phyloP scores from a whole-genome alignment of 1,284 basidiomycete genomes.

The Trametes versicolor region DNA sequence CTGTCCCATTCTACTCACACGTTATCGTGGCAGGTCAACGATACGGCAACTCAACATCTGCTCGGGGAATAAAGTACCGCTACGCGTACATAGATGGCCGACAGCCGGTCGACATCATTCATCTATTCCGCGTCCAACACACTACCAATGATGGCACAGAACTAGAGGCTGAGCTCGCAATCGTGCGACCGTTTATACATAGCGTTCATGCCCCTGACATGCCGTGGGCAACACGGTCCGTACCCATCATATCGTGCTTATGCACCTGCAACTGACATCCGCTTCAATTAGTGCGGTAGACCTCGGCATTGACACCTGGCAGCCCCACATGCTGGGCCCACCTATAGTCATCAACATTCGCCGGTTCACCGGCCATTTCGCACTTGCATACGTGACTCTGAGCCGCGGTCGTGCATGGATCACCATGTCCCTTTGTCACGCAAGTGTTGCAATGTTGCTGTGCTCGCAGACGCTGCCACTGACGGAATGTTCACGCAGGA shows the following conservation, averaged over 20 bases:
- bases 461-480: not conserved
- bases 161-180: not conserved
- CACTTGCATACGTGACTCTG: not conserved
- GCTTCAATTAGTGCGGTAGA: conserved; percentile 3
- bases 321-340: not conserved
- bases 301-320: conserved; percentile 2
- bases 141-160: not conserved
- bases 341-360: not conserved
- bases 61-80: not conserved
- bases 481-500: not conserved
- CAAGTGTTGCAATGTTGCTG: not conserved
- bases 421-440: conserved; percentile 5
- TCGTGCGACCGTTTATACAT: not conserved
- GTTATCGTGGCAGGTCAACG: not conserved
- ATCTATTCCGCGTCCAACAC: not conserved
- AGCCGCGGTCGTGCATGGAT: not conserved
- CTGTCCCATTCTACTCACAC: not conserved
- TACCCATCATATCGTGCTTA: not conserved
- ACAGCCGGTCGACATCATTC: not conserved
- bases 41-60: not conserved
- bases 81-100: conserved; percentile 2
- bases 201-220: not conserved
- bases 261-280: not conserved
- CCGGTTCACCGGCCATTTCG: not conserved
- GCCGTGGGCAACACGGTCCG: not conserved